Evolutionary conservation across 1,284 basidiomycete species (phyloP), one percentile per base, ranked within the genome.

Genomic region (Fistulina hepatica): DNA sequence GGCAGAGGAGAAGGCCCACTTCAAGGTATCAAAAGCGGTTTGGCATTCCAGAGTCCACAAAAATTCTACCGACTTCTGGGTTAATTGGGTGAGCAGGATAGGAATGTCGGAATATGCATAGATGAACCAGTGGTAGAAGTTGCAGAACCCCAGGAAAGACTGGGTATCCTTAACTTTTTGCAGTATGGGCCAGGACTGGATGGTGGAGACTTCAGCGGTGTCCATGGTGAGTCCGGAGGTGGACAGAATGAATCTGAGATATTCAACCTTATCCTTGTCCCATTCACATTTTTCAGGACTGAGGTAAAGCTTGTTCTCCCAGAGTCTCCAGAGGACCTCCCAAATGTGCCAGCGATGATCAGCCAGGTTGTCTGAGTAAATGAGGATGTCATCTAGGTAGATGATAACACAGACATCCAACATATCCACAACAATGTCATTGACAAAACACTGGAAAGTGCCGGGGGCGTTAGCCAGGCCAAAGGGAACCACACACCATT

Each of bases 91-190:
- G 2, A 65, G 43, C 1, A 58, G 57, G 5, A 34, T 19, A 3
- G 50, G 46, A n/a, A 57, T 55, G 6, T 44, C 33, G 1, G 60
- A 54, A 44, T 55, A 66, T 22, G 49, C 39, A 12, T 47, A 33
- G 27, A 67, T 58, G 47, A 65, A 67, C 12, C 51, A 41, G 0
- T 54, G 37, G 39, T 63, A 68, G 48, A 60, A 65, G 44, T 61
- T 61, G 15, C 49, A 51, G 2, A 51, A 27, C 4, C 30, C 31
- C n/a, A n/a, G 39, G 37, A 39, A 39, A 15, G 39, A 41, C 19
- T 37, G 36, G 27, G 38, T 20, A 10, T 39, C 40, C 30, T 38
- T 42, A 15, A 42, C 40, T 13, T 33, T 42, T 2, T 31, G 44
- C 0, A 62, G 65, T 1, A 13, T 15, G 0, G 56, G 58, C 64